Evolutionary conservation across 352 stramenopile genomes (phyloP).

Genomic region (Phytophthora brassicae): DNA sequence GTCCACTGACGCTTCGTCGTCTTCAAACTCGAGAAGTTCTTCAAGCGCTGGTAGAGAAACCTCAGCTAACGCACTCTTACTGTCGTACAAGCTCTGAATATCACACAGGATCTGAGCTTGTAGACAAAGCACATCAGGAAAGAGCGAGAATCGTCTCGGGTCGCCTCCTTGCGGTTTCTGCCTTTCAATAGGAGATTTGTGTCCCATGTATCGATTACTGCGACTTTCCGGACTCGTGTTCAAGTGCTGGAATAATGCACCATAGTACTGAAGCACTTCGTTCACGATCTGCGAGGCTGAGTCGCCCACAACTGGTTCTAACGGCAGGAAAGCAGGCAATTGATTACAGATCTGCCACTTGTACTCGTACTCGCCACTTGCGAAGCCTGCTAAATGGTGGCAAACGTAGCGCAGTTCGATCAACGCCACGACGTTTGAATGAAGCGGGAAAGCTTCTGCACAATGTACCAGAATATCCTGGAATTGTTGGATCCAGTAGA

Average conservation of each 20-base stretch:
- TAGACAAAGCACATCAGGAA: conserved; percentile 54
- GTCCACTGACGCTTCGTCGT: conserved; percentile 66
- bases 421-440: conserved; percentile 62
- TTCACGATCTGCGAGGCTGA: conserved; percentile 67
- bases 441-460: conserved; percentile 66
- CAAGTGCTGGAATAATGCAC: conserved; percentile 58
- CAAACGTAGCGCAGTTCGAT: conserved; percentile 84
- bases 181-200: conserved; percentile 22
- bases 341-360: conserved; percentile 80
- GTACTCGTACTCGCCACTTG: conserved; percentile 59
- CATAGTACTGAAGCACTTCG: conserved; percentile 80
- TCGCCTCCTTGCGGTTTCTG: neutral
- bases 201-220: conserved; percentile 35
- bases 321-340: conserved; percentile 41
- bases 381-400: conserved; percentile 74
- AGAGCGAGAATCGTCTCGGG: conserved; percentile 44
- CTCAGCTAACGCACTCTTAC: conserved; percentile 71
- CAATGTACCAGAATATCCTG: conserved; percentile 70
- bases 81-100: conserved; percentile 77
- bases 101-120: conserved; percentile 78
- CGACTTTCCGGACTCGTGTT: conserved; percentile 60
- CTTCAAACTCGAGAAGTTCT: conserved; percentile 79
- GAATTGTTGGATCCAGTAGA: conserved; percentile 86
- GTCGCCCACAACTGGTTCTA: conserved; percentile 56
- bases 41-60: conserved; percentile 62